Evolutionary conservation across 2,329 filamentous ascomycete genomes (phyloP).

Genomic region (Fusarium citri): DNA sequence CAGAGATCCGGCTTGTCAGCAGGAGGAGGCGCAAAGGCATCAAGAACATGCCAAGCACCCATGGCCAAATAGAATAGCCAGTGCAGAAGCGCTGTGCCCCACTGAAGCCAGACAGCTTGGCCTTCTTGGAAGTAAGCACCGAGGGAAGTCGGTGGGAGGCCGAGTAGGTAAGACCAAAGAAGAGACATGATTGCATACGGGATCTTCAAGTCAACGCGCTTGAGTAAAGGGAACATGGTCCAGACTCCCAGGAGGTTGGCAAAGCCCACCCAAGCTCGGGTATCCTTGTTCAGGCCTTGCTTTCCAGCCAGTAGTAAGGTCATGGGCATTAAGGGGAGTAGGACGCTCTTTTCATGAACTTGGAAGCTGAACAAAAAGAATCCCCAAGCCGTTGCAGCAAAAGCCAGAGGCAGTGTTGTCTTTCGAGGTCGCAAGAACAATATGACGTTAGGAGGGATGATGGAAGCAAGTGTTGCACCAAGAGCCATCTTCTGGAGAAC

Average conservation of each 20-base stretch:
- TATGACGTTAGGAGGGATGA: conserved; percentile 81
- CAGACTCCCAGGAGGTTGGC: conserved; percentile 89
- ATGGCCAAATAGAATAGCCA: conserved; percentile 80
- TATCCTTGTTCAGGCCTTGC: conserved; percentile 79
- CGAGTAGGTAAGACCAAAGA: conserved; percentile 92
- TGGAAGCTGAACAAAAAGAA: conserved; percentile 99
- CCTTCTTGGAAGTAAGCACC: conserved; percentile 72
- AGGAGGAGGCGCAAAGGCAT: conserved; percentile 76
- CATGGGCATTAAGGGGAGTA: conserved; percentile 93
- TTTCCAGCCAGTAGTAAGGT: conserved; percentile 84
- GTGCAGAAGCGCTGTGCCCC: conserved; percentile 77
- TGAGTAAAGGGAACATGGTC: conserved; percentile 93
- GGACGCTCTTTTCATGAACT: conserved; percentile 96
- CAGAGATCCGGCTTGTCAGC: conserved; percentile 88
- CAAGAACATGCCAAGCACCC: conserved; percentile 82
- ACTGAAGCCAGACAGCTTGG: conserved; percentile 49
- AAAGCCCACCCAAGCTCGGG: conserved; percentile 93
- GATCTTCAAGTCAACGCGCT: conserved; percentile 83
- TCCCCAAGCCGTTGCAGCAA: conserved; percentile 90
- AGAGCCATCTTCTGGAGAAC: conserved; percentile 83
- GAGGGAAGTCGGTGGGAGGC: conserved; percentile 82
- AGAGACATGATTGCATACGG: conserved; percentile 88
- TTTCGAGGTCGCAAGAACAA: conserved; percentile 83
- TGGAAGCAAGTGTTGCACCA: conserved; percentile 77
- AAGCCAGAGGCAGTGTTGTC: conserved; percentile 79